Base-by-base conservation (phyloP, 1,284 basidiomycete species). In the Puccinia coronata region DNA sequence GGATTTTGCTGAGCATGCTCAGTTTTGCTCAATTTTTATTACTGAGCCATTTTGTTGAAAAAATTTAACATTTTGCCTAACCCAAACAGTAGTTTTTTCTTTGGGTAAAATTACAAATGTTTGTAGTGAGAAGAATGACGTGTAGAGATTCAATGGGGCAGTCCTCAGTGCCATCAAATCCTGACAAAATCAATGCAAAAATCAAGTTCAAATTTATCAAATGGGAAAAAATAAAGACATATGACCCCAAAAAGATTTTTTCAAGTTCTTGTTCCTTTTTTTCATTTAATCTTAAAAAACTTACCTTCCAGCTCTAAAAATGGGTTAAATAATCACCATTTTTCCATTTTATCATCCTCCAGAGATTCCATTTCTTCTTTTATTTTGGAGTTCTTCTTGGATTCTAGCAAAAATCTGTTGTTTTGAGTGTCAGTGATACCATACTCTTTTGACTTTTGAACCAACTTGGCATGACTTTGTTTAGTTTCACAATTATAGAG, bases 91-190 rank as follows among this genome's bases (percentile, higher is more conserved):
- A n/a, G n/a, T n/a, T n/a, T n/a, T n/a, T n/a, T n/a, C n/a, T n/a
- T n/a, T n/a, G n/a, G n/a, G n/a, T n/a, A n/a, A n/a, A n/a, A n/a
- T n/a, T n/a, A n/a, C n/a, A n/a, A n/a, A n/a, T n/a, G n/a, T n/a
- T n/a, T n/a, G n/a, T n/a, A n/a, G n/a, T 87, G 0, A 87, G 84
- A 0, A 87, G 83, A 8, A 87, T 82, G 0, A 87, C 85, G 83
- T 88, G 87, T 2, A 88, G 82, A 11, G 87, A 85, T 82, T 88
- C 86, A 8, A 47, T 16, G 16, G 43, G 43, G 16, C 9, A 8
- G 43, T 47, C n/a, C n/a, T n/a, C n/a, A n/a, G n/a, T n/a, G n/a
- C n/a, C n/a, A n/a, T n/a, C n/a, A n/a, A n/a, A n/a, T 16, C 43
- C 16, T 47, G 16, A 47, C 43, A 16, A 8, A 8, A 47, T 47